Evolutionary conservation across 352 stramenopile species (phyloP).

Genomic region (Pythium folliculosum): DNA sequence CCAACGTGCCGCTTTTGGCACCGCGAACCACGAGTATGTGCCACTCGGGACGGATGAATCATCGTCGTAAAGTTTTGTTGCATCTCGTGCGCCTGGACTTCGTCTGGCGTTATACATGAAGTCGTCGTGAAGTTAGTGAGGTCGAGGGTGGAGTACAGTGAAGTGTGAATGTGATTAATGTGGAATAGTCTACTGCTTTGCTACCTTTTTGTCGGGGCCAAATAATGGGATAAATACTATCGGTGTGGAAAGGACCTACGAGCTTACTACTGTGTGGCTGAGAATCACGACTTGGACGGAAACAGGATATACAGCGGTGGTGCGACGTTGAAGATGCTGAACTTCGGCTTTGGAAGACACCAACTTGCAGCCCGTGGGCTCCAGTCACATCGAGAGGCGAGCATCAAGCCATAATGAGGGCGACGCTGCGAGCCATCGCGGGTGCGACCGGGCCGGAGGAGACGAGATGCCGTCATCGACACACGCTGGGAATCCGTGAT

Average conservation of each 20-base stretch:
- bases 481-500: constrained; percentile 22
- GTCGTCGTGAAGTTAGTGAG: neutral
- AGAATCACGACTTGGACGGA: neutral
- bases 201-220: neutral
- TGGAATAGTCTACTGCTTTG: neutral
- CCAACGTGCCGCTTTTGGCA: too few species aligned
- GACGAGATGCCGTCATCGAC: neutral
- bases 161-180: neutral
- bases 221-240: constrained; percentile 6
- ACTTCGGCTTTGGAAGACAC: too few species aligned
- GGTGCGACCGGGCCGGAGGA: neutral
- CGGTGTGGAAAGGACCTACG: neutral
- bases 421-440: constrained; percentile 28
- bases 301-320: neutral
- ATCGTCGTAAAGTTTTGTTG: neutral
- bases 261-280: neutral
- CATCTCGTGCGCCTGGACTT: neutral
- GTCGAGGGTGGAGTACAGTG: neutral
- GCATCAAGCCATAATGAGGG: constrained; percentile 48
- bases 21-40: neutral
- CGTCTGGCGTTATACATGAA: neutral
- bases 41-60: neutral
- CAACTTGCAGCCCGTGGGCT: too few species aligned
- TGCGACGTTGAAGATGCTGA: too few species aligned
- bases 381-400: constrained; percentile 4